A percentile compares a stretch with the other conserved stretches of the same genome.
These are phyloP conservation scores for Apocynum venetum DNA, from an alignment of 257 asterid species.

Conservation along the genomic window DNA sequence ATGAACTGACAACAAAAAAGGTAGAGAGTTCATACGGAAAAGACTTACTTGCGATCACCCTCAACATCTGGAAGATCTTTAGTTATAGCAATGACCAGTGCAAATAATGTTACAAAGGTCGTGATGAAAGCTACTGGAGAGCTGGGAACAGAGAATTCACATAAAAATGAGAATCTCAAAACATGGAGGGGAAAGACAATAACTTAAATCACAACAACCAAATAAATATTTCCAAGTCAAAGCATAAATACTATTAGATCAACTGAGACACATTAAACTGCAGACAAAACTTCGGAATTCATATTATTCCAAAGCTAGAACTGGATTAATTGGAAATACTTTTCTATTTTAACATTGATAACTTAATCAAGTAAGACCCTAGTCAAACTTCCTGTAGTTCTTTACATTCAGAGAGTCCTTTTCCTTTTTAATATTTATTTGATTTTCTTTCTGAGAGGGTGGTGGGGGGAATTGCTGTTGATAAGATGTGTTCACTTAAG, in stretches of 20 bases:
- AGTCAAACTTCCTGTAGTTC: not conserved
- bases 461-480: not conserved
- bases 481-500: not conserved
- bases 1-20: not conserved
- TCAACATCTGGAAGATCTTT: constrained; percentile 99
- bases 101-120: constrained; percentile 84
- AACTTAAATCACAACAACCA: not conserved
- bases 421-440: not conserved
- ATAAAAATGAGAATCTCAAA: not conserved
- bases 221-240: not conserved
- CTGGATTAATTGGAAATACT: not conserved
- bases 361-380: not conserved
- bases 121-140: constrained; percentile 97
- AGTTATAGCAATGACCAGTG: constrained; percentile 96
- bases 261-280: not conserved
- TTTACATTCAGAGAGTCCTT: not conserved
- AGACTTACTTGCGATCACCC: constrained; percentile 97
- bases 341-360: not conserved
- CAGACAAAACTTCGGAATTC: not conserved
- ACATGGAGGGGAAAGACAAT: not conserved
- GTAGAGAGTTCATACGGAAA: constrained; percentile 8
- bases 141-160: constrained; percentile 43
- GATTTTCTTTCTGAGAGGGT: not conserved
- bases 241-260: not conserved
- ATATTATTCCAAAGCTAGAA: not conserved